Evolutionary conservation across 257 asterid species (phyloP), one percentile per base, ranked within the genome.

Genomic region (Ballota nigra): DNA sequence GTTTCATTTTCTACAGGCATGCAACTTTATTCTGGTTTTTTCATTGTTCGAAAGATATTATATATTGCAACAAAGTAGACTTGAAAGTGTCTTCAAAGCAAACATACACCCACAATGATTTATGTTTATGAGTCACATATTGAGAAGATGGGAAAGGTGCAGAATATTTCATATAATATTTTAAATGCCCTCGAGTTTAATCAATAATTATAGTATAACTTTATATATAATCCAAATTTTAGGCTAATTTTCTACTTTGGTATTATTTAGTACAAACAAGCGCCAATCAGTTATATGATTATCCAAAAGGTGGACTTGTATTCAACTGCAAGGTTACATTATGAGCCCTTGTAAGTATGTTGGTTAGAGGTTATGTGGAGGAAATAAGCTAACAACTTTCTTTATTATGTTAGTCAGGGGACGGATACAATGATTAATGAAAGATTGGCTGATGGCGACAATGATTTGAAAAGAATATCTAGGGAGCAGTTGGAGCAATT

Each of bases 121-220:
- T 88, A 85, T 83, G 99, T 95, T 53, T 98, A 98, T 26, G 99
- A 95, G 82, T 95, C 98, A 52, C 97, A 95, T 69, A 91, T 83
- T 77, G 97, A 95, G 77, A 89, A 84, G 83, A 83, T 87, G 85
- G 97, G 99, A 60, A 83, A 84, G 83, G 86, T 88, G 77, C 92
- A 95, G 85, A 98, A 95, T 85, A 83, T 95, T 77, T 69, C 95
- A 65, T 92, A 95, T 82, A 98, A 95, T 84, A 95, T 95, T 69
- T 76, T 95, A 79, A 95, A 95, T 80, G 99, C 92, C 76, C 97
- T 95, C 38, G 99, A 95, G 88, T 95, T 95, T 71, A 95, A 95
- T 87, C 92, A 1, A 3, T 26, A 26, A 26, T 26, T 26, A 26
- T 3, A 26, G 3, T 26, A 26, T 26, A 26, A 26, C 29, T n/a